Base-by-base conservation (phyloP, 116 monocot species). In the Dioscorea cayenensis region DNA sequence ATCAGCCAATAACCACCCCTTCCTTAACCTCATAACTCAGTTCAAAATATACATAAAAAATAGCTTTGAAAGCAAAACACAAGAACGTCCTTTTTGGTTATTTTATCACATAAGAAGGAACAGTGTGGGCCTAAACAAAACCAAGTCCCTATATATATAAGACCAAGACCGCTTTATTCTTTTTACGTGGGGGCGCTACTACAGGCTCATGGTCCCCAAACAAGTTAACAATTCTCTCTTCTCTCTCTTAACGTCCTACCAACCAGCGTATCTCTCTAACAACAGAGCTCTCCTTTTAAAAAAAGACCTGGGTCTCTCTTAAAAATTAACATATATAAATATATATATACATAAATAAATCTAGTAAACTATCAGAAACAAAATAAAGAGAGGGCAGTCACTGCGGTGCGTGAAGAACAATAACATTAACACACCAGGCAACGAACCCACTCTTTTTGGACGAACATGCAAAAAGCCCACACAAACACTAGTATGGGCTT, bases 281-380 rank as follows among this genome's bases (percentile, higher is more conserved):
- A 21, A 12, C 27, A 63, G 63, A 63, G 63, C 43, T 48, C 66
- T 23, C 51, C 51, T 75, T 71, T 80, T 62, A 59, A 28, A 71
- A 71, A 75, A 80, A 70, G 70, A 71, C 70, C 69, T 65, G 16
- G 16, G 18, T 9, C 36, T n/a, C 36, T 14, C 64, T 65, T 16
- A 23, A 9, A 7, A 27, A 52, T 52, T 2, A 25, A 25, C 25
- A 25, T 25, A 25, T 25, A n/a, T n/a, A 58, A n/a, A n/a, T 58
- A n/a, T 1, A 10, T 4, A 59, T 59, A 19, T 2, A 17, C 59
- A 59, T 59, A 59, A 59, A 59, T 19, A 16, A 28, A 70, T 17
- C 32, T 32, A 32, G 32, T 17, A 21, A 9, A 9, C 29, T 16
- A 23, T 4, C 1, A 36, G 61, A 48, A 75, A 18, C 13, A 43